phyloP scores from a whole-genome alignment of 306 rosid species.

The Echinosophora koreensis region DNA sequence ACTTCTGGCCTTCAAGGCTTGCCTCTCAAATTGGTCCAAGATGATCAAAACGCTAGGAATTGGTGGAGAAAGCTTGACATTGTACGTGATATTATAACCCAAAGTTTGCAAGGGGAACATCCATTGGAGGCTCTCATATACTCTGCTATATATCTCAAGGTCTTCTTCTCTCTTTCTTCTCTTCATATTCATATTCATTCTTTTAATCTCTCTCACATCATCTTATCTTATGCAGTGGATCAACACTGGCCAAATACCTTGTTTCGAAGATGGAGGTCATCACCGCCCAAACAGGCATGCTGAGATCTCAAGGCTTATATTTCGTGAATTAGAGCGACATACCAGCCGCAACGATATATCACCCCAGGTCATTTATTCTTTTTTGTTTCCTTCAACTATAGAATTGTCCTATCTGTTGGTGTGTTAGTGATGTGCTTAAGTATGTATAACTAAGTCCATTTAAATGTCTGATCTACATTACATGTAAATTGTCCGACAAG shows the following conservation, averaged over 20 bases:
- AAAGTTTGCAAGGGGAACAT: slow-evolving; percentile 59
- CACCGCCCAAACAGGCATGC: slow-evolving; percentile 96
- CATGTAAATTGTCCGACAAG: neutral
- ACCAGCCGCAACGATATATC: slow-evolving; percentile 72
- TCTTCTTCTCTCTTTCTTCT: slow-evolving; percentile 43
- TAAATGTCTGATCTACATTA: slow-evolving; percentile 15
- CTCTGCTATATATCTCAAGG: slow-evolving; percentile 95
- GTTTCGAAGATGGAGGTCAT: slow-evolving; percentile 98
- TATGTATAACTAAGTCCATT: neutral
- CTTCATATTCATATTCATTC: slow-evolving; percentile 22
- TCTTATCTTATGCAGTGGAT: slow-evolving; percentile 82
- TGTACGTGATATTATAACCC: slow-evolving; percentile 70
- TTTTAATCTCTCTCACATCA: neutral
- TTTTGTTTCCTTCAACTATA: too few relatives aligned
- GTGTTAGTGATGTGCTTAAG: neutral
- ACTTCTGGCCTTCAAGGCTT: slow-evolving; percentile 78
- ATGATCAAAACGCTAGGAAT: slow-evolving; percentile 84
- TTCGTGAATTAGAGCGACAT: slow-evolving; percentile 80
- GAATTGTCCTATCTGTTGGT: neutral
- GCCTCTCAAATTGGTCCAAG: slow-evolving; percentile 83
- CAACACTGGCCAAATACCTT: slow-evolving; percentile 96
- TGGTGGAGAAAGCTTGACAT: slow-evolving; percentile 98
- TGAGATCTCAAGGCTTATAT: slow-evolving; percentile 94
- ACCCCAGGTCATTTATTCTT: slow-evolving; percentile 66
- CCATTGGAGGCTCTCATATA: slow-evolving; percentile 81